Base-by-base conservation (phyloP, 768 basidiomycete species). In the Pulveroboletus ravenelii region DNA sequence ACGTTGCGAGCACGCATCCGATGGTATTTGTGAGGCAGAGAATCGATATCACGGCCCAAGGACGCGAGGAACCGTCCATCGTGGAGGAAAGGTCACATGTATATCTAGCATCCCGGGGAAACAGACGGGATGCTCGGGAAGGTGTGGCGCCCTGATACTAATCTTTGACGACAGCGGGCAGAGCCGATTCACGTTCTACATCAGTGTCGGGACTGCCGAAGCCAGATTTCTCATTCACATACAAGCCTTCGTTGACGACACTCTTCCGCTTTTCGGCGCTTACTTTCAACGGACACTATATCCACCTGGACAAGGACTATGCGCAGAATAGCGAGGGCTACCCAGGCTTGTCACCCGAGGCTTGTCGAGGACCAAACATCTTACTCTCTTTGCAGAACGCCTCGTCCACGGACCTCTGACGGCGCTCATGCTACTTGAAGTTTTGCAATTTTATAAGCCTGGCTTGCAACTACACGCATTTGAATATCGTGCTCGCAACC, bases 381-480 rank as follows among this genome's bases (percentile, higher is more conserved):
- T 25, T 14, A 56, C 41, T 41, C 37, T 50, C 23, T 45, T 34
- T 29, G 23, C 59, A 89, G 87, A 89, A 67, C 79, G 87, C 10
- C 76, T 93, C n/a, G 87, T 92, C 10, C 90, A 92, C 61, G 89
- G 87, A 0, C 89, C 90, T 36, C 69, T 93, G 38, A 91, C 85
- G 3, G 88, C 89, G 0, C 71, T 88, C 46, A 82, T 92, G 79
- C 72, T 92, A 5, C 71, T 92, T 32, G 90, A 92, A 60, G 68
- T 76, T 0, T 70, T 79, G 31, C 65, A 70, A 7, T 72, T 81
- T 57, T 65, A 81, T 42, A 69, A 77, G 41, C 81, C 84, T 1
- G 65, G 70, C 2, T 63, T 70, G 12, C 62, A 68, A 20, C 58
- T 90, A 48, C 71, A 64, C 40, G 54, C 69, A 6, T 89, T 89